These are phyloP conservation scores for Exophiala sp. DNA, from an alignment of 2,329 filamentous ascomycete genomes.

Conservation along the genomic window DNA sequence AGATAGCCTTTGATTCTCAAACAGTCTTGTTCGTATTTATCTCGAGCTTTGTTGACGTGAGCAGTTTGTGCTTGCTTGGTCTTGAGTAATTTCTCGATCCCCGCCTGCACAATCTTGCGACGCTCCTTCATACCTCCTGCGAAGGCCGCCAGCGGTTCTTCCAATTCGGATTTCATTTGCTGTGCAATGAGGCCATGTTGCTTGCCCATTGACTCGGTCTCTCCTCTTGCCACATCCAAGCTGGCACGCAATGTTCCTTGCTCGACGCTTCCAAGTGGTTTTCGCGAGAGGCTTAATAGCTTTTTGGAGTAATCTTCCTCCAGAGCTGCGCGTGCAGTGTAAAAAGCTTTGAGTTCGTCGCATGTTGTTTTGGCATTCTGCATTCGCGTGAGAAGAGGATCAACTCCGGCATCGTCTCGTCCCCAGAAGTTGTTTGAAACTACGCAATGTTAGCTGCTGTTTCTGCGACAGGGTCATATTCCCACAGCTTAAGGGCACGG, in stretches of 20 bases:
- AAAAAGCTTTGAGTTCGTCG: constrained; percentile 91
- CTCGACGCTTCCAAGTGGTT: constrained; percentile 84
- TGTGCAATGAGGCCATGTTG: constrained; percentile 83
- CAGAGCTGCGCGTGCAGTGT: constrained; percentile 82
- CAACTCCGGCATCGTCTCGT: constrained; percentile 94
- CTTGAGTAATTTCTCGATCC: constrained; percentile 92
- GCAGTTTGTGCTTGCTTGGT: constrained; percentile 88
- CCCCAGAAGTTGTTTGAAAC: constrained; percentile 99
- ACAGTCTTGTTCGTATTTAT: constrained; percentile 96
- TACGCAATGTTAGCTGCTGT: background rate
- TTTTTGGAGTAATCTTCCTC: constrained; percentile 97
- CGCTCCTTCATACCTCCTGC: constrained; percentile 93
- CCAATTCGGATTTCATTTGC: constrained; percentile 94
- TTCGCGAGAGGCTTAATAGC: constrained; percentile 77
- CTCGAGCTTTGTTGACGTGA: constrained; percentile 89
- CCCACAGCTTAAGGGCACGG: constrained; percentile 26
- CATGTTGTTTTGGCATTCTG: constrained; percentile 88
- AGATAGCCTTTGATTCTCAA: constrained; percentile 98
- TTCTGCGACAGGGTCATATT: background rate
- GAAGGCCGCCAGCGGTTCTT: constrained; percentile 89
- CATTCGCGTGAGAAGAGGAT: constrained; percentile 90
- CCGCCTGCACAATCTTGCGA: constrained; percentile 90
- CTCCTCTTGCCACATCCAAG: constrained; percentile 80
- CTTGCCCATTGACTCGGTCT: constrained; percentile 91
- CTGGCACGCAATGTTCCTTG: constrained; percentile 77